Base-by-base conservation (phyloP, 2,329 filamentous ascomycete genomes). In the Colletotrichum neosansevieriae region DNA sequence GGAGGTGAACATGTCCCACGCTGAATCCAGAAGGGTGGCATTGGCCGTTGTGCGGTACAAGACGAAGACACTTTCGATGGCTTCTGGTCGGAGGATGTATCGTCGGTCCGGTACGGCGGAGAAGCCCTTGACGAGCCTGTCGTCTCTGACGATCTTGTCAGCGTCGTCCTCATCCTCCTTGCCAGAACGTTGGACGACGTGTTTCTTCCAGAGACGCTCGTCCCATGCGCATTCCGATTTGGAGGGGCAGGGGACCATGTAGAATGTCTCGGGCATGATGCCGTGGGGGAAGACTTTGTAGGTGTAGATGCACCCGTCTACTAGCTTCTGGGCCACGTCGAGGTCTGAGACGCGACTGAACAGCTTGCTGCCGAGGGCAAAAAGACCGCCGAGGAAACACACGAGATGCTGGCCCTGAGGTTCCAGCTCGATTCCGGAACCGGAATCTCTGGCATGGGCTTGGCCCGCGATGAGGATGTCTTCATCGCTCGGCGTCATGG, bases 371-470 rank as follows among this genome's bases (percentile, higher is more conserved):
- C 87, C 89, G 40, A 94, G 84, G 1, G 83, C 91, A 51, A 92
- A 89, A 82, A 91, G 89, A 10, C 91, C 92, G 6, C 91, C 91
- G 3, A 87, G 82, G 74, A 92, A 94, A 77, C 91, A 94, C 3
- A 86, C 85, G 2, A 93, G 81, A 75, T 94, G 92, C 66, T 90
- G 75, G 67, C 82, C 66, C 73, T 67, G 81, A 36, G 44, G 79
- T 11, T 79, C 77, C 47, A 87, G 83, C 13, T 84, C 75, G 61
- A 80, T 82, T 12, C 79, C 80, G 54, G 82, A 80, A 81, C 79
- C 80, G 54, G 82, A 80, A 81, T 84, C 54, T 6, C 64, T 70
- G 0, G 73, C 69, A 32, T 74, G 70, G 4, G 76, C 70, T 9
- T 77, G 76, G 12, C 85, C 90, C 0, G 87, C 82, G 15, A 93